Base-by-base conservation (phyloP, 352 stramenopile species). In the Pythium pectinolyticum region DNA sequence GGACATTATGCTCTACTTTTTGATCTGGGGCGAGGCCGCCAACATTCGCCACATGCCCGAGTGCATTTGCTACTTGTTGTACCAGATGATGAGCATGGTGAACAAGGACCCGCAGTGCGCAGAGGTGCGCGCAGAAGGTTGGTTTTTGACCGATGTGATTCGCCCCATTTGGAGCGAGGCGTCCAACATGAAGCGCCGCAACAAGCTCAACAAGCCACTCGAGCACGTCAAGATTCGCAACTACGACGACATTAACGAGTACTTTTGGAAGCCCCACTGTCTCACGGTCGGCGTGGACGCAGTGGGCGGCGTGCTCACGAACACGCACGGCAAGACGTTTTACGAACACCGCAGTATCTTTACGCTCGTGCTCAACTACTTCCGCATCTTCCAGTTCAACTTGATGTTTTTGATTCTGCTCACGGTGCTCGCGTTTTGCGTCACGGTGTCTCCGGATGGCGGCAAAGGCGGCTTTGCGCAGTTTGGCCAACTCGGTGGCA, bases 11-110 rank as follows among this genome's bases (percentile, higher is more conserved):
- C 63, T 98, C 8, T 97, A 89, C 72, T 95, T 98, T 65, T 91
- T 92, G 57, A 89, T 98, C 61, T 98, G 94, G 94, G 92, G 94
- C 20, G 94, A 98, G 75, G 83, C 77, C 8, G 89, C 77, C 40
- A 98, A 98, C 75, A 68, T 98, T 25, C 74, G 91, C 24, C 92
- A 98, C 71, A 96, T 98, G 87, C 87, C 94, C 9, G 94, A 98
- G 66, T 97, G 90, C 70, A 51, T 97, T 53, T 97, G 90, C 78
- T 98, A 96, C 68, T 67, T 98, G 20, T 97, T 96, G 63, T 89
- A 98, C 70, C 63, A 75, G 53, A 73, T 78, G 67, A 53, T 76
- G 39, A 50, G 37, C 20, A 63, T 59, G 53, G n/a, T 78, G 32
- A 69, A 75, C 46, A 28, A 62, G 32, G 70, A 77, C 43, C 28